Evolutionary conservation across 2,329 filamentous ascomycete genomes (phyloP).

Genomic region (Geosmithia flava): DNA sequence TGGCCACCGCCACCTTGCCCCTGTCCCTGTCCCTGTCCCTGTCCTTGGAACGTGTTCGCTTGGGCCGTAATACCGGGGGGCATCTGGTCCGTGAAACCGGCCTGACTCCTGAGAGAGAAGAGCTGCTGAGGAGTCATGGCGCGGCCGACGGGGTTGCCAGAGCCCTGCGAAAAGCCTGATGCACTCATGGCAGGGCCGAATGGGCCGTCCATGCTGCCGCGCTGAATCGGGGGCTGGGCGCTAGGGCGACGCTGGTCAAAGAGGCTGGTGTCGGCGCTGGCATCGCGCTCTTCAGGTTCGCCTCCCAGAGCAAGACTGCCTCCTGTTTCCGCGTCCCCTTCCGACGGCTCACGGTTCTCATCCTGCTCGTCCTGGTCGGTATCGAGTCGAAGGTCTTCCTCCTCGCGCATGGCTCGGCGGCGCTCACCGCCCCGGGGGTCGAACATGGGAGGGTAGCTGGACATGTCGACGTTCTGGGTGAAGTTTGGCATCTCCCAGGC

Average conservation of each 20-base stretch:
- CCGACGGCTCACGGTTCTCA: slow-evolving; percentile 36
- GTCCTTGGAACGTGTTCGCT: slow-evolving; percentile 35
- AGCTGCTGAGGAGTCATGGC: slow-evolving; percentile 74
- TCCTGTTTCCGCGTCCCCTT: slow-evolving; percentile 70
- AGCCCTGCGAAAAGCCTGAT: slow-evolving; percentile 32
- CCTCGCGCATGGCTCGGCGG: slow-evolving; percentile 64
- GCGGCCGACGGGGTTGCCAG: slow-evolving; percentile 46
- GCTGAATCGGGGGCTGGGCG: slow-evolving; percentile 68
- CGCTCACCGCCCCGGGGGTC: slow-evolving; percentile 74
- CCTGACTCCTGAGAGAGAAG: slow-evolving; percentile 52
- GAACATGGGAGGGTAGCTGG: slow-evolving; percentile 57
- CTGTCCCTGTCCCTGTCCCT: slow-evolving; percentile 33
- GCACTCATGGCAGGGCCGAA: slow-evolving; percentile 39
- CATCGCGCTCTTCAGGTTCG: slow-evolving; percentile 74
- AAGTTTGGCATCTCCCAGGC: slow-evolving; percentile 18
- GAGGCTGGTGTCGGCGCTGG: slow-evolving; percentile 30
- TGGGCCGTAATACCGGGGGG: slow-evolving; percentile 42
- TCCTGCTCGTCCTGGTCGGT: slow-evolving; percentile 34
- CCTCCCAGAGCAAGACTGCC: slow-evolving; percentile 81
- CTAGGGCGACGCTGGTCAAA: slow-evolving; percentile 50
- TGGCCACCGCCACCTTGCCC: slow-evolving; percentile 52
- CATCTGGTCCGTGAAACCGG: slow-evolving; percentile 46
- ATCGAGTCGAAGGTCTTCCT: slow-evolving; percentile 43
- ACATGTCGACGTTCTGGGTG: slow-evolving; percentile 3
- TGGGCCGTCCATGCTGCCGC: slow-evolving; percentile 38